These are phyloP conservation scores for Eucalyptus rudis DNA, from an alignment of 345 rosid species.

Conservation along the genomic window DNA sequence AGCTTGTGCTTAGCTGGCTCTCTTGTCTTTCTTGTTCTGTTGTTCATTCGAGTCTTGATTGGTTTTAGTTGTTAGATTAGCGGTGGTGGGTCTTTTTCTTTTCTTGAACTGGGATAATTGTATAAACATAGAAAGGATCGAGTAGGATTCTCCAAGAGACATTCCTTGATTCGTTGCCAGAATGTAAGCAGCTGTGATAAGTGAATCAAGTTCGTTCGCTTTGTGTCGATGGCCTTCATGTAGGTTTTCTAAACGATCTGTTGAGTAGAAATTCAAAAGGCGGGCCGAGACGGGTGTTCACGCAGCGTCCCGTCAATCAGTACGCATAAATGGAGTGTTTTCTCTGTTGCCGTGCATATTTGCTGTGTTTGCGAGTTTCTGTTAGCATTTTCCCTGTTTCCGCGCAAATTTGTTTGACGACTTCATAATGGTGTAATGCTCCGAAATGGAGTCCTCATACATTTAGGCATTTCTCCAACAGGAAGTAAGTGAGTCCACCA, in stretches of 20 bases:
- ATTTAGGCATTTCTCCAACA: background rate
- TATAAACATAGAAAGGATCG: background rate
- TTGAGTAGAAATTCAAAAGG: background rate
- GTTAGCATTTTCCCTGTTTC: background rate
- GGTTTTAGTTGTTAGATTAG: background rate
- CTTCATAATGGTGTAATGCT: background rate
- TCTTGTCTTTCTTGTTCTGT: background rate
- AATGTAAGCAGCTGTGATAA: background rate
- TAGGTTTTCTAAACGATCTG: background rate
- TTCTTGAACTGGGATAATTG: background rate
- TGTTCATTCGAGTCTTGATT: background rate
- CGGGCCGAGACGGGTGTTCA: background rate
- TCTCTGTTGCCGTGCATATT: background rate
- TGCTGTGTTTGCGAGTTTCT: background rate
- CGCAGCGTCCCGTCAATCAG: too few relatives aligned
- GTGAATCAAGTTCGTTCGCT: background rate
- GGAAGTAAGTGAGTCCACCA: background rate
- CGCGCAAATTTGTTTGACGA: background rate
- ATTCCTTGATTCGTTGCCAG: background rate
- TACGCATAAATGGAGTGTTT: background rate
- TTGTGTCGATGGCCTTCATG: background rate
- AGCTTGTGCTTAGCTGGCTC: constrained; percentile 21
- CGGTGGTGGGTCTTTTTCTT: background rate
- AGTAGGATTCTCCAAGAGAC: background rate
- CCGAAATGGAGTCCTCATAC: background rate